A percentile compares a stretch with the other conserved stretches of the same genome.
These are phyloP conservation scores for Canariomyces notabilis DNA, from an alignment of 2,329 filamentous ascomycete species.

Conservation along the genomic window DNA sequence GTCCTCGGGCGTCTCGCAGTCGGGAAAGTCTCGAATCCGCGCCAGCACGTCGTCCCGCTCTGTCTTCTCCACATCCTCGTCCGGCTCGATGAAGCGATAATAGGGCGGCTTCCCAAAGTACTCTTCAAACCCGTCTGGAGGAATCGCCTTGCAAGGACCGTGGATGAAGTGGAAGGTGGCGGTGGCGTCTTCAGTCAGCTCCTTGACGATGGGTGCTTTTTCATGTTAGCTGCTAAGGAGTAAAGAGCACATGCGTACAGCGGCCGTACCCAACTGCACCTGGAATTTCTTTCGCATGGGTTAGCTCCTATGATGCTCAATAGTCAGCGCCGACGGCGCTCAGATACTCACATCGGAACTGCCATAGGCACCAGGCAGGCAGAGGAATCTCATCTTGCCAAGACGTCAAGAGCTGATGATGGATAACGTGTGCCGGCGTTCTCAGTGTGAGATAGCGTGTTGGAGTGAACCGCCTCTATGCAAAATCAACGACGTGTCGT, in stretches of 20 bases:
- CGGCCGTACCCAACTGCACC: conserved; percentile 47
- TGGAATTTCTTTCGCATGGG: conserved; percentile 47
- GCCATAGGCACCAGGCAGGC: conserved; percentile 53
- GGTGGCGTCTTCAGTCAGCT: conserved; percentile 40
- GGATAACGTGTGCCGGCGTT: too few relatives aligned
- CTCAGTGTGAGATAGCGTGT: too few relatives aligned
- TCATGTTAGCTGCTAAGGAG: neutral
- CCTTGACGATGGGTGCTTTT: conserved; percentile 44
- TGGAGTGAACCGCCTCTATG: too few relatives aligned
- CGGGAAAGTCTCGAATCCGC: conserved; percentile 50
- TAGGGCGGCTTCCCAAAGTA: conserved; percentile 54
- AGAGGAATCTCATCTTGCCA: conserved; percentile 51
- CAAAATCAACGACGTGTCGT: too few relatives aligned
- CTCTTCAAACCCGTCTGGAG: conserved; percentile 50
- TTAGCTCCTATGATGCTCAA: neutral
- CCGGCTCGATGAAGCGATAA: conserved; percentile 51
- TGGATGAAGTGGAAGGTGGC: conserved; percentile 49
- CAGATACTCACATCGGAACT: conserved; percentile 45
- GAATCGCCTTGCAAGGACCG: conserved; percentile 44
- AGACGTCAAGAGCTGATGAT: too few relatives aligned
- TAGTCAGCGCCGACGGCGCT: conserved; percentile 6
- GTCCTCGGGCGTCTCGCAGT: conserved; percentile 49
- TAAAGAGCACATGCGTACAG: too few relatives aligned
- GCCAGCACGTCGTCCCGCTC: conserved; percentile 43
- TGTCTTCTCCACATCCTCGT: conserved; percentile 39